Percentiles rank a stretch among this genome's conserved stretches.
These are phyloP conservation scores for Zygosaccharomyces rouxii DNA, from an alignment of 805 yeast species.

Conservation along the genomic window DNA sequence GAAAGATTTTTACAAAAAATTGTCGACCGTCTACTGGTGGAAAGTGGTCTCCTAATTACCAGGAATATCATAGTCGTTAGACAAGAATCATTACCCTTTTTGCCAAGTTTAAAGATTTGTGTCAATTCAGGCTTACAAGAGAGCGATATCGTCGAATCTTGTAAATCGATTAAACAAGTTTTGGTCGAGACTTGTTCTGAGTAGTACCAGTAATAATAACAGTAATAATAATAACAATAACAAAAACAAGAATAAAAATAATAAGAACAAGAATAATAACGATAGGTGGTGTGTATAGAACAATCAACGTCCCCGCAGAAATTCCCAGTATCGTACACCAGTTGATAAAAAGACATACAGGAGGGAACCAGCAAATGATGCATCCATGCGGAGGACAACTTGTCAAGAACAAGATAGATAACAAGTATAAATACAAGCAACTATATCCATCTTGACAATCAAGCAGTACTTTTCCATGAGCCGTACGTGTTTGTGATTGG, in stretches of 20 bases:
- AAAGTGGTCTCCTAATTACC: slow-evolving; percentile 55
- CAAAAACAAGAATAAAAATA: not conserved
- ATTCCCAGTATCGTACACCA: not conserved
- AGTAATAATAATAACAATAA: not conserved
- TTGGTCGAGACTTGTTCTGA: slow-evolving; percentile 3
- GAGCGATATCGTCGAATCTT: slow-evolving; percentile 24
- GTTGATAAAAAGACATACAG: not conserved
- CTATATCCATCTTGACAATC: too few relatives aligned
- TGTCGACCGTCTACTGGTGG: slow-evolving; percentile 50
- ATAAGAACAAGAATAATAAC: not conserved
- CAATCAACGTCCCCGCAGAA: too few relatives aligned
- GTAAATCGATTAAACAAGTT: slow-evolving; percentile 8
- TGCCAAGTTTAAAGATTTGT: slow-evolving; percentile 54
- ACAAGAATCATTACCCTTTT: slow-evolving; percentile 69
- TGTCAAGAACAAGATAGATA: too few relatives aligned
- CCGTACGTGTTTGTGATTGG: too few relatives aligned
- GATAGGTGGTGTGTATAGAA: not conserved
- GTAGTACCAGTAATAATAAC: not conserved
- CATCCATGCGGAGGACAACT: too few relatives aligned
- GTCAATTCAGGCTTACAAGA: slow-evolving; percentile 44
- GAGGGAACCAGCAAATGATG: too few relatives aligned
- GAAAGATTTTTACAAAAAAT: slow-evolving; percentile 61
- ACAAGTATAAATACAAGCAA: too few relatives aligned
- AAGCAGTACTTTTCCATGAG: too few relatives aligned
- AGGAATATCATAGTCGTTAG: slow-evolving; percentile 60